These are phyloP conservation scores for Mortierella antarctica DNA, from an alignment of 192 early-diverging fungal species.

Conservation along the genomic window DNA sequence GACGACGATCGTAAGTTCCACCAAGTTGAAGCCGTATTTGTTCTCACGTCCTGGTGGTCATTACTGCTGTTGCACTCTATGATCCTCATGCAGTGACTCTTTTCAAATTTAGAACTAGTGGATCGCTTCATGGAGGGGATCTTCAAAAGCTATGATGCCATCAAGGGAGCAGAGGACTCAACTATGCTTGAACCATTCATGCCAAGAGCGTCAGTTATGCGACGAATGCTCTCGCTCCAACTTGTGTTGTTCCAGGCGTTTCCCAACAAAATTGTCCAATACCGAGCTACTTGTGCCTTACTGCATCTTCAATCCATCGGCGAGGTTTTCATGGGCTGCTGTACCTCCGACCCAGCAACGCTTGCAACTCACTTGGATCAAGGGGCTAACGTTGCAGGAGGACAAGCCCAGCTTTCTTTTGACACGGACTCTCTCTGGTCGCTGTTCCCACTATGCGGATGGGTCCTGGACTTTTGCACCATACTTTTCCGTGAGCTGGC, in stretches of 20 bases:
- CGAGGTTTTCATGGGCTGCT: slow-evolving; percentile 44
- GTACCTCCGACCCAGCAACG: slow-evolving; percentile 30
- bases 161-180: slow-evolving; percentile 42
- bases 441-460: slow-evolving; percentile 45
- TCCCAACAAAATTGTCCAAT: slow-evolving; percentile 41
- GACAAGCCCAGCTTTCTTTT: slow-evolving; percentile 31
- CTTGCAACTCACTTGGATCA: slow-evolving; percentile 34
- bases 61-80: background rate
- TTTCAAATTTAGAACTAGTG: slow-evolving; percentile 25
- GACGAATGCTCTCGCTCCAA: slow-evolving; percentile 39
- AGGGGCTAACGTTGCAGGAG: slow-evolving; percentile 2
- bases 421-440: slow-evolving; percentile 41
- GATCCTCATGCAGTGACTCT: background rate
- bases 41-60: background rate
- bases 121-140: slow-evolving; percentile 39
- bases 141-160: slow-evolving; percentile 41
- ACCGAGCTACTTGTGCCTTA: slow-evolving; percentile 25
- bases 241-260: slow-evolving; percentile 39
- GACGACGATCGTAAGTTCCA: slow-evolving; percentile 18
- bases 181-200: slow-evolving; percentile 30
- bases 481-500: slow-evolving; percentile 44
- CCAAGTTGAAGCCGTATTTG: background rate
- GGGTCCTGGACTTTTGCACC: slow-evolving; percentile 46
- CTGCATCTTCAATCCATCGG: slow-evolving; percentile 51
- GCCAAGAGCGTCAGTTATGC: slow-evolving; percentile 32